A percentile compares a stretch with the other conserved stretches of the same genome.
These are phyloP conservation scores for Geotrichum candidum DNA, from an alignment of 1,139 yeast species.

Conservation along the genomic window DNA sequence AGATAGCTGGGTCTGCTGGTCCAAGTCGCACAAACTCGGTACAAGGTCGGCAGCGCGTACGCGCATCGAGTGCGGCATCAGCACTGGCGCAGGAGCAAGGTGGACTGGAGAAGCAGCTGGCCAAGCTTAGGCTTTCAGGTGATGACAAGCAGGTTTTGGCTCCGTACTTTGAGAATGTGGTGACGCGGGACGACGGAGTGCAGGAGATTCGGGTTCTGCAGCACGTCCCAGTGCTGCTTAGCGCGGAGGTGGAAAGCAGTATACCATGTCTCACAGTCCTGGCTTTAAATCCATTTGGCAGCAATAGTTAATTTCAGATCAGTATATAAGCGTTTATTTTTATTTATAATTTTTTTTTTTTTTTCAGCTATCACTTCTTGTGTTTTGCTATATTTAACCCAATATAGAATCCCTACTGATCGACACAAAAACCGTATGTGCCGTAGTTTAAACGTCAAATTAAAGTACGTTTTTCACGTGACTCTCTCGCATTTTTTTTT, in stretches of 20 bases:
- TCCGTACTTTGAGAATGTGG: constrained; percentile 52
- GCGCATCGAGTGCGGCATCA: constrained; percentile 55
- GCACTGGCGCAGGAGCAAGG: constrained; percentile 49
- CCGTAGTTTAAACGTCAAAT: neutral
- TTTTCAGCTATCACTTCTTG: neutral
- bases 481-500: neutral
- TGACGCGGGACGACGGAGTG: constrained; percentile 45
- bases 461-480: neutral
- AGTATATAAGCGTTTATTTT: neutral
- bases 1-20: constrained; percentile 37
- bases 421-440: neutral
- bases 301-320: neutral
- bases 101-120: constrained; percentile 16
- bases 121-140: constrained; percentile 24
- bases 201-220: constrained; percentile 77
- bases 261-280: constrained; percentile 93
- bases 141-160: constrained; percentile 41
- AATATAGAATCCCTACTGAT: neutral
- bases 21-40: constrained; percentile 2
- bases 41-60: constrained; percentile 23
- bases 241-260: constrained; percentile 87
- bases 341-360: too few relatives aligned
- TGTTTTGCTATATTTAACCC: neutral
- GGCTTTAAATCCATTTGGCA: constrained; percentile 78
- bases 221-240: constrained; percentile 76